Conservation (phyloP, 495 filamentous ascomycete species). For the Penicillium robsamsonii region DNA sequence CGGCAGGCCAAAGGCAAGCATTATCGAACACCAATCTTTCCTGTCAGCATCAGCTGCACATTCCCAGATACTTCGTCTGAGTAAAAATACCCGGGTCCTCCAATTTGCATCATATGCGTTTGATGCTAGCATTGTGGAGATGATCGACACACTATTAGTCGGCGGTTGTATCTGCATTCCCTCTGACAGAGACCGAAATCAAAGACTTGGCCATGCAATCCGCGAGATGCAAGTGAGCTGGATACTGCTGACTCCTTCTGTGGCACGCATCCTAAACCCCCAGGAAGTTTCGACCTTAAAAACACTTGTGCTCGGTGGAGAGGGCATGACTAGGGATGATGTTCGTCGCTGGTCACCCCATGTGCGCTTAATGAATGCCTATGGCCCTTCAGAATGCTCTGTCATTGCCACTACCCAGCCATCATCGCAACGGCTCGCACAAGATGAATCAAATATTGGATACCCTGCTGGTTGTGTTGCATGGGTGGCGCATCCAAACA, state of each 20-base stretch:
- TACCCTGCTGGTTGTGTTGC: not conserved
- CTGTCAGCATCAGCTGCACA: conserved; percentile 18
- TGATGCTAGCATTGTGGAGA: conserved; percentile 22
- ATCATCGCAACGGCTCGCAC: not conserved
- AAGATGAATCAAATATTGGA: not conserved
- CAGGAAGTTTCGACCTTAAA: conserved; percentile 20
- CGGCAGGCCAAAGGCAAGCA: conserved; percentile 66
- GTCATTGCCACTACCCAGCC: not conserved
- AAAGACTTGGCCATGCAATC: not conserved
- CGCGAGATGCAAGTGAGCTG: not conserved
- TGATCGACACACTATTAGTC: conserved; percentile 18
- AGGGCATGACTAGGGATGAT: conserved; percentile 6
- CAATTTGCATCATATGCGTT: conserved; percentile 38
- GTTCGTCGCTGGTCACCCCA: conserved; percentile 10
- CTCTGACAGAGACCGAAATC: conserved; percentile 18
- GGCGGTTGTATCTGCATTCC: conserved; percentile 32
- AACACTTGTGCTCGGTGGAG: conserved; percentile 19
- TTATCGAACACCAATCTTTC: conserved; percentile 36
- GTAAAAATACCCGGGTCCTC: conserved; percentile 1
- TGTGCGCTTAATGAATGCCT: not conserved
- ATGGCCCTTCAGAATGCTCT: not conserved
- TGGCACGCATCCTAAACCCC: conserved; percentile 23
- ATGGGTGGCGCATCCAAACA: conserved; percentile 23
- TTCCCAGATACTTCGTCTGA: not conserved
- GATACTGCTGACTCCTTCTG: not conserved